Base-by-base conservation (phyloP, 2,329 filamentous ascomycete species). In the Alternaria tenuissima region DNA sequence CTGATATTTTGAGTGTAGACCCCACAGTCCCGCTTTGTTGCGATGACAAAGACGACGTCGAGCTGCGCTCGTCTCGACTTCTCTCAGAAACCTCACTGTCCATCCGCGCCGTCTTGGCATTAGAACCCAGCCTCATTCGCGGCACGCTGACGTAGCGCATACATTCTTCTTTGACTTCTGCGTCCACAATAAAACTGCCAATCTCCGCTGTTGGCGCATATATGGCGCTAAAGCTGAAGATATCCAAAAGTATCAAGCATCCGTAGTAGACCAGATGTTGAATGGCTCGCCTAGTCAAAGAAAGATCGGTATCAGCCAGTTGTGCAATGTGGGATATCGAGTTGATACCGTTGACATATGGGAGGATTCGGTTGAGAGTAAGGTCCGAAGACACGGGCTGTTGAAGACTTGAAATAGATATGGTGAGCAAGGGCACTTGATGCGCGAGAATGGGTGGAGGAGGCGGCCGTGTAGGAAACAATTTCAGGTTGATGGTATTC, bases 401-500 rank as follows among this genome's bases (percentile, higher is more conserved):
- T 5, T 74, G 76, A 52, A 81, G 73, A 30, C 68, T 72, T 34
- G 70, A 66, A 22, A 80, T 71, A 14, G 74, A 75, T 48, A 89
- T 86, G 6, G 88, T 89, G 57, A 88, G 84, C 22, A 99, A 87
- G 4, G 95, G 95, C 2, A 99, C 95, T 73, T 98, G 93, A 90
- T 92, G 97, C 47, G 91, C 88, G 71, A 90, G 89, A 56, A 98
- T 90, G 3, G 88, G 85, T 0, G 92, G 89, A 2, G 94, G 94
- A 16, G 89, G 87, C 1, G 88, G 84, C 71, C 94, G 91, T 47
- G 92, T 89, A 0, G 93, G 93, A 77, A 97, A 97, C 51, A 97
- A 87, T 80, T 97, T 97, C 85, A 97, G 92, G 79, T 97, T 97
- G 79, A 97, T 89, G 0, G 93, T 97, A 77, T 97, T 97, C 62